Conservation (phyloP, 2,329 filamentous ascomycete species). For the Diaporthe longicolla region DNA sequence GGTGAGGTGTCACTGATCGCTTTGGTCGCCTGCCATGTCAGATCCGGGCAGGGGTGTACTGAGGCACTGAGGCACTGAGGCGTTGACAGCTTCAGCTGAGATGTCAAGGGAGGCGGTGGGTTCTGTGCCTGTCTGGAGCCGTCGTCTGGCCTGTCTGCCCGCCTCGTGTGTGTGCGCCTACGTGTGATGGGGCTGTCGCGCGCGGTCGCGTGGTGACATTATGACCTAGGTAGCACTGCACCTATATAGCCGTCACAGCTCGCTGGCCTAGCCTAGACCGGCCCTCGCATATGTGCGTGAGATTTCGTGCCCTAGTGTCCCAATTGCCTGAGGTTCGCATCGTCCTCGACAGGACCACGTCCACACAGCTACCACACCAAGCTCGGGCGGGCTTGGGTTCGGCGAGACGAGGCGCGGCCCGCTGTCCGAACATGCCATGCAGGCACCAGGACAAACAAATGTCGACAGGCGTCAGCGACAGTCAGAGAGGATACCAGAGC, state of each 20-base stretch:
- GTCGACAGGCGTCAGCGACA: conserved; percentile 13
- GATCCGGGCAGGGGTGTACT: conserved; percentile 21
- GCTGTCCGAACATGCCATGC: conserved; percentile 27
- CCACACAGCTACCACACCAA: neutral
- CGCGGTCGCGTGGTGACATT: conserved; percentile 18
- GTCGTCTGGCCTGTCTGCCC: neutral
- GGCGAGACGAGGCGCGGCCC: conserved; percentile 28
- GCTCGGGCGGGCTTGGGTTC: neutral
- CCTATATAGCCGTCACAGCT: neutral
- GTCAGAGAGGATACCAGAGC: neutral
- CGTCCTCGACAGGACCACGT: neutral
- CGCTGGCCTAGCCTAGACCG: neutral
- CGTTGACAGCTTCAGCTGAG: conserved; percentile 30
- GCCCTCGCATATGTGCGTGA: conserved; percentile 2
- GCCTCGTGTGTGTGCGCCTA: conserved; percentile 15
- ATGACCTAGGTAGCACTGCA: conserved; percentile 20
- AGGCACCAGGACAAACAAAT: conserved; percentile 3
- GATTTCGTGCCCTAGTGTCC: neutral
- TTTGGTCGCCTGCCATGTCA: conserved; percentile 29
- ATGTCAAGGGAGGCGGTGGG: conserved; percentile 13
- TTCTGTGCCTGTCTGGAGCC: conserved; percentile 1
- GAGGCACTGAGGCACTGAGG: neutral
- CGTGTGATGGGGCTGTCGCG: conserved; percentile 29
- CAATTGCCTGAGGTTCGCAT: neutral
- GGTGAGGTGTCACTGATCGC: conserved; percentile 34